Base-by-base conservation (phyloP, 306 rosid genomes). In the Prunus mongolica region DNA sequence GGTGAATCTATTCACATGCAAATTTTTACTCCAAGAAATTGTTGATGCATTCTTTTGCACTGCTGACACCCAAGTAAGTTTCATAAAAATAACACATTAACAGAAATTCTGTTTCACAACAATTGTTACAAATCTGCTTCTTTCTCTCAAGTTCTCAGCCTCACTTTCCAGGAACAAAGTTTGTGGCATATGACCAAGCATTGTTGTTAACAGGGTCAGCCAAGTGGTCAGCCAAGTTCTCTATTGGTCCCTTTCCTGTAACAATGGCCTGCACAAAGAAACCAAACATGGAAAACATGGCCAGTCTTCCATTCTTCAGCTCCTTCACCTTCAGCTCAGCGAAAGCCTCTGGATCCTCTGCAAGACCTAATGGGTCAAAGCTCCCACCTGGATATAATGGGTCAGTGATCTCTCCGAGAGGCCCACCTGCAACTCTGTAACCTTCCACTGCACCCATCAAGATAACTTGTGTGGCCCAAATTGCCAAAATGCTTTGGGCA, bases 311-410 rank as follows among this genome's bases (percentile, higher is more conserved):
- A 10, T 81, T 81, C 41, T 81, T 81, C 1, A 81, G 69, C 73
- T 76, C 84, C 56, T 81, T 81, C 57, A 81, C 84, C 67, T 81
- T 76, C 5, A 81, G 69, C 74, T 81, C 84, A 1, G 84, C 63
- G 22, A 76, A 81, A 0, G 81, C 81, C 27, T 81, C 78, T 2
- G 78, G 81, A 51, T 81, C 84, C 0, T 81, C 84, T 0, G 81
- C 78, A 10, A 80, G 72, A 0, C 79, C 76, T 12, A 80, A 74
- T 7, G 72, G 83, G 49, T 80, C 79, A 63, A 80, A 81, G 78
- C 84, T 81, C 2, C 74, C 81, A 1, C 74, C 66, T 3, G 81
- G 84, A 70, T 76, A 76, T 8, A 81, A 44, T 1, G 81, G 84
- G 71, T 81, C 75, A 0, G 67, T 73, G 13, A 76, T 55, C 65